Evolutionary conservation across 2,329 filamentous ascomycete species (phyloP), one percentile per base, ranked within the genome.

Genomic region (Geosmithia flava): DNA sequence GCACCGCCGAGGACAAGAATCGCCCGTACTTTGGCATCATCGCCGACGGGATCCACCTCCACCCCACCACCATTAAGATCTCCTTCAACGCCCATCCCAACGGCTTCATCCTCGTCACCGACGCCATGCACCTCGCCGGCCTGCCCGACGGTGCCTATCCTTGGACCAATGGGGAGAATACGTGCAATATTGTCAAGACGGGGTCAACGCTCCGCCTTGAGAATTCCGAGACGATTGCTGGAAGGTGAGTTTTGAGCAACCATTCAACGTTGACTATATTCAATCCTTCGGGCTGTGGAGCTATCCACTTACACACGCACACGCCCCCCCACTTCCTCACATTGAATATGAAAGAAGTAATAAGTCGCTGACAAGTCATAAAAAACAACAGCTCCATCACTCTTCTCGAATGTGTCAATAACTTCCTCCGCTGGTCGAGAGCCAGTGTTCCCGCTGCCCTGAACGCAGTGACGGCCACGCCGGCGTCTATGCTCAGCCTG

Each of bases 11-110:
- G 56, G 71, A 64, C 51, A 58, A 69, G 48, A 62, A 67, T 13
- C 73, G 83, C 47, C 89, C 89, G 0, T 95, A 77, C 63, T 96
- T 91, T 62, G 90, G 90, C 50, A 78, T 95, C 58, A 95, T 96
- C 51, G 80, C 87, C 3, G 90, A 96, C 60, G 90, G 90, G 19
- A 88, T 94, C 52, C 90, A 96, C 61, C 71, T 95, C 30, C 89
- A 95, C 56, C 86, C 88, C 0, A 90, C 87, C 1, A 87, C 85
- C 0, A 80, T 95, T 65, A 90, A 89, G 63, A 91, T 95, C 51
- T 89, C 90, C 2, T 94, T 83, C 69, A 87, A 87, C 54, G 83
- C 88, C 1, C 87, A 95, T 59, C 88, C 87, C 0, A 76, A 83
- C 4, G 90, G 90, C 1, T 82, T 93, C 58, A 85, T 95, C 51